Evolutionary conservation across 192 early-diverging fungal genomes (phyloP).

Genomic region (Backusella circina): DNA sequence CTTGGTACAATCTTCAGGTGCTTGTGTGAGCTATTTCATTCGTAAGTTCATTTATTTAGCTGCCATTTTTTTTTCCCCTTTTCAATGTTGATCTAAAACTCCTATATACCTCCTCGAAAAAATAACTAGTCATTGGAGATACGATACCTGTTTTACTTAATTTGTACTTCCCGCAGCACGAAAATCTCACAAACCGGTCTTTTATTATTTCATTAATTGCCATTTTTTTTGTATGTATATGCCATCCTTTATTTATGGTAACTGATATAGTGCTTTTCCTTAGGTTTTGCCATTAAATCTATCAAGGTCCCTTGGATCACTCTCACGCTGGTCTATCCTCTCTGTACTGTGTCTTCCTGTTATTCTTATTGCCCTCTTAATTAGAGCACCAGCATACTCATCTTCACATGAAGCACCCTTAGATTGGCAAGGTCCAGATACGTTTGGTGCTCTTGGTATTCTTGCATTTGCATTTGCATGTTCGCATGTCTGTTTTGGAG

Average conservation of each 20-base stretch:
- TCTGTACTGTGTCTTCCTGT: constrained; percentile 60
- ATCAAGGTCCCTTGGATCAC: constrained; percentile 57
- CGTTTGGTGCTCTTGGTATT: constrained; percentile 61
- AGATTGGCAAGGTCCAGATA: constrained; percentile 51
- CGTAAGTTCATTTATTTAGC: constrained; percentile 17
- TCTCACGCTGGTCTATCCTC: constrained; percentile 53
- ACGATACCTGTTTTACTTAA: constrained; percentile 44
- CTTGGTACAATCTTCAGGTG: constrained; percentile 56
- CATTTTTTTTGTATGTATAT: constrained; percentile 31
- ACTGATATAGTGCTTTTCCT: not conserved
- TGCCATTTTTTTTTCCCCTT: not conserved
- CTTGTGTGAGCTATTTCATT: constrained; percentile 63
- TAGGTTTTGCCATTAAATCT: constrained; percentile 61
- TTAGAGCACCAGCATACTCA: constrained; percentile 55
- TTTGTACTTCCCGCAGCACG: constrained; percentile 29
- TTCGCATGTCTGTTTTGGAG: constrained; percentile 59
- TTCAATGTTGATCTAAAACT: not conserved
- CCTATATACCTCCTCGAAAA: not conserved
- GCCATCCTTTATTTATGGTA: not conserved
- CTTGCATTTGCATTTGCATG: constrained; percentile 69
- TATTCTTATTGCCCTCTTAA: constrained; percentile 54
- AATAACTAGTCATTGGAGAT: constrained; percentile 42
- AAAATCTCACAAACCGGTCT: constrained; percentile 18
- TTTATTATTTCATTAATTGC: constrained; percentile 38
- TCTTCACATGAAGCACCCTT: constrained; percentile 45